Percentiles rank a stretch among this genome's conserved stretches.
Evolutionary conservation across 1,284 basidiomycete species (phyloP).

Genomic region (Cryptococcus sp.): DNA sequence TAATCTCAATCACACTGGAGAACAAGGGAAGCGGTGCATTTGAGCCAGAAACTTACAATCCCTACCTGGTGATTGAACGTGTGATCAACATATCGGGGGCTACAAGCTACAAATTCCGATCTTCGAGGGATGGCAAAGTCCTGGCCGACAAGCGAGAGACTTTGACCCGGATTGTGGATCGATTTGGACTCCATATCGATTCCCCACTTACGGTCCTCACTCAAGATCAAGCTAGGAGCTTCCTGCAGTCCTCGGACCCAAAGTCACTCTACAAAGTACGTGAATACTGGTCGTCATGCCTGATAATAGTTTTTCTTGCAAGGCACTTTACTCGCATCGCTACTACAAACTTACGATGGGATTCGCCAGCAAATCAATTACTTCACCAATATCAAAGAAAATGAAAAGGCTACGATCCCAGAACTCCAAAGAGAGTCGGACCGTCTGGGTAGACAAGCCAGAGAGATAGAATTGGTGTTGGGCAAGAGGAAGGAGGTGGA

Average conservation of each 20-base stretch:
- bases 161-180: slow-evolving; percentile 78
- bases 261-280: slow-evolving; percentile 83
- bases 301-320: slow-evolving; percentile 79
- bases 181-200: slow-evolving; percentile 90
- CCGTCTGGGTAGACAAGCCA: slow-evolving; percentile 1
- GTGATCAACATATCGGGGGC: slow-evolving; percentile 69
- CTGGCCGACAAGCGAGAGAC: slow-evolving; percentile 81
- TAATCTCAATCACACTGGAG: slow-evolving; percentile 75
- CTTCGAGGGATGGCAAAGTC: slow-evolving; percentile 57
- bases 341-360: slow-evolving; percentile 73
- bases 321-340: slow-evolving; percentile 85
- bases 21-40: slow-evolving; percentile 89
- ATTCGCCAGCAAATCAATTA: slow-evolving; percentile 18
- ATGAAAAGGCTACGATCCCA: slow-evolving; percentile 11
- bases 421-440: slow-evolving; percentile 41
- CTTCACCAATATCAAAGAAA: slow-evolving; percentile 3
- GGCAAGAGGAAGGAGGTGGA: slow-evolving; percentile 1
- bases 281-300: background rate
- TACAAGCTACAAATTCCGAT: slow-evolving; percentile 79
- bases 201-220: slow-evolving; percentile 94
- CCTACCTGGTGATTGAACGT: slow-evolving; percentile 79
- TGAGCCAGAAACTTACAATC: slow-evolving; percentile 74
- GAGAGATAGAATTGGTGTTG: slow-evolving; percentile 8
- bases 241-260: slow-evolving; percentile 76
- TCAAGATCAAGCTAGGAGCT: slow-evolving; percentile 79